Percentiles rank a stretch among this genome's conserved stretches.
Conservation (phyloP, 164 flowering plant genomes). For the Aristolochia contorta region DNA sequence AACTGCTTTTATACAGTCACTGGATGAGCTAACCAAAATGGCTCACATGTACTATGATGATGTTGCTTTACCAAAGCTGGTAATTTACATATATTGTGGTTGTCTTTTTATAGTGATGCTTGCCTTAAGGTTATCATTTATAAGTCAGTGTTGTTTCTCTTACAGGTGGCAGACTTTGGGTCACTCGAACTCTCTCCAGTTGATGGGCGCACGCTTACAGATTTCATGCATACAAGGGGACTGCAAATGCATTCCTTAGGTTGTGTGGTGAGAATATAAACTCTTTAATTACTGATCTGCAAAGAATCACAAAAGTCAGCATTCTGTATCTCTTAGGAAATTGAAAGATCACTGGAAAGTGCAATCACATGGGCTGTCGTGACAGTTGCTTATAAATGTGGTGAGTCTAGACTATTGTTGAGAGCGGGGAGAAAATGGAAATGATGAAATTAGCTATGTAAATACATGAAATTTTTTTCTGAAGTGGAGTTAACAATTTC, state of each 20-base stretch:
- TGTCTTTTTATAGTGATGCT: background rate
- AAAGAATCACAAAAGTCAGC: too few relatives aligned
- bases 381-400: too few relatives aligned
- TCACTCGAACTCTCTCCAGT: constrained; percentile 96
- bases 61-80: constrained; percentile 89
- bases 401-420: too few relatives aligned
- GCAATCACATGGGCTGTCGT: too few relatives aligned
- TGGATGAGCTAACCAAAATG: constrained; percentile 57
- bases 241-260: constrained; percentile 81
- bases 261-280: constrained; percentile 55
- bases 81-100: constrained; percentile 17
- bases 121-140: too few relatives aligned
- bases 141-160: background rate
- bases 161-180: constrained; percentile 84
- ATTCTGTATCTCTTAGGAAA: too few relatives aligned
- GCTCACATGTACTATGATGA: constrained; percentile 71
- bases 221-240: constrained; percentile 94
- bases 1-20: constrained; percentile 41
- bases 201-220: constrained; percentile 91
- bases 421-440: too few relatives aligned
- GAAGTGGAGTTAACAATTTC: too few relatives aligned
- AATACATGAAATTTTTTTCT: too few relatives aligned
- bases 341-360: too few relatives aligned
- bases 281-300: too few relatives aligned
- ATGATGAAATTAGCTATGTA: too few relatives aligned